These are phyloP conservation scores for Acanthamoeba sp. DNA, from an alignment of 208 protist species.

Conservation along the genomic window DNA sequence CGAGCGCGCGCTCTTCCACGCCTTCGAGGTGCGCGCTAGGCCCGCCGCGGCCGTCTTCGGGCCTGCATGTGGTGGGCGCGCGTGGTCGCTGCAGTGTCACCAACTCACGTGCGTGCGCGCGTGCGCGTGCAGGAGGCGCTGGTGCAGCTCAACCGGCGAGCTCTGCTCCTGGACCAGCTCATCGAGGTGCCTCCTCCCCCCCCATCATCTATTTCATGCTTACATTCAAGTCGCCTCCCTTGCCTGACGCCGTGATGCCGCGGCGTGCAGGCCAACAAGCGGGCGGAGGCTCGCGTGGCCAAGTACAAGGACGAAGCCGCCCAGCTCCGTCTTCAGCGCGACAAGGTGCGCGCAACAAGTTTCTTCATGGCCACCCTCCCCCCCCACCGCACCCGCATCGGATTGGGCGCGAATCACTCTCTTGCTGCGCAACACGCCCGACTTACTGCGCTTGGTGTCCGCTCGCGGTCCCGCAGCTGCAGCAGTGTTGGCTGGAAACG, in stretches of 20 bases:
- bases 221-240: no score
- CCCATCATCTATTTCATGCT: no score
- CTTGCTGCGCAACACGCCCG: neutral
- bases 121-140: neutral
- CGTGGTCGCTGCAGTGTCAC: no score
- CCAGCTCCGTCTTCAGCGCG: neutral
- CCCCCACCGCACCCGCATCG: no score
- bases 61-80: no score
- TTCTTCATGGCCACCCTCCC: no score
- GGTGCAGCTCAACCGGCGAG: neutral
- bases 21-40: slow-evolving; percentile 10
- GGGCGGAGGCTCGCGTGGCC: neutral
- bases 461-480: neutral
- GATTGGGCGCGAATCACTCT: no score
- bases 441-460: neutral
- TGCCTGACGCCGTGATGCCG: no score
- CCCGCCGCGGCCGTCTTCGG: no score
- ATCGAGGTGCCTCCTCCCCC: neutral
- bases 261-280: neutral
- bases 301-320: slow-evolving; percentile 3
- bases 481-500: neutral
- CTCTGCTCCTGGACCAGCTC: slow-evolving; percentile 5
- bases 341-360: neutral
- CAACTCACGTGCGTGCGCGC: no score
- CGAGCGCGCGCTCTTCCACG: neutral